phyloP scores from a whole-genome alignment of 352 stramenopile species.

The Blastocystis sp. region DNA sequence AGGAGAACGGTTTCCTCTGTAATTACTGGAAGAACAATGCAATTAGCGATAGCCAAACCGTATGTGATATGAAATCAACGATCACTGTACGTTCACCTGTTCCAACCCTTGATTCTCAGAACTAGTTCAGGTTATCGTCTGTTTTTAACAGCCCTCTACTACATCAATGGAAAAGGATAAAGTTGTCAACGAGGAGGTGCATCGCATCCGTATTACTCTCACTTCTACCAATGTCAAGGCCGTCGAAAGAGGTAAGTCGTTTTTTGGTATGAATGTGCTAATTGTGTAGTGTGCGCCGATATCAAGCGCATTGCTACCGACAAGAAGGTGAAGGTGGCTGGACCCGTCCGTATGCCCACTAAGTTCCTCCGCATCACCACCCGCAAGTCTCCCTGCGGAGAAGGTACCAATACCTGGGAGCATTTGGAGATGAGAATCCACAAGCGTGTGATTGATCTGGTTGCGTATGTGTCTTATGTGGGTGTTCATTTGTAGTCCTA shows the following conservation, averaged over 20 bases:
- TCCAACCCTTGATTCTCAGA: background rate
- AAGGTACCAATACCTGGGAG: slow-evolving; percentile 85
- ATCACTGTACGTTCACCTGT: slow-evolving; percentile 15
- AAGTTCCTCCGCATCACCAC: slow-evolving; percentile 96
- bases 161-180: slow-evolving; percentile 61
- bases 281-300: slow-evolving; percentile 83
- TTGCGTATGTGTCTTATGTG: slow-evolving; percentile 69
- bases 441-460: slow-evolving; percentile 98
- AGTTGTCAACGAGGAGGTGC: slow-evolving; percentile 69
- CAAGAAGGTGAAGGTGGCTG: slow-evolving; percentile 94
- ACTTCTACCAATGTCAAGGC: slow-evolving; percentile 97
- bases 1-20: no score
- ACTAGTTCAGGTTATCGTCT: slow-evolving; percentile 55
- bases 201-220: slow-evolving; percentile 97
- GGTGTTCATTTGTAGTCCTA: slow-evolving; percentile 69
- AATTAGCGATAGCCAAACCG: no score
- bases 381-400: slow-evolving; percentile 93
- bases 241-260: slow-evolving; percentile 85
- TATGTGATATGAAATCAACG: no score
- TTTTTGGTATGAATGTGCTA: background rate
- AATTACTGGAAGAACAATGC: no score
- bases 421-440: slow-evolving; percentile 96
- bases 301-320: slow-evolving; percentile 94
- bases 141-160: slow-evolving; percentile 54
- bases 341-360: slow-evolving; percentile 94